Conservation (phyloP, 2,329 filamentous ascomycete species). For the Westerdykella ornata region DNA sequence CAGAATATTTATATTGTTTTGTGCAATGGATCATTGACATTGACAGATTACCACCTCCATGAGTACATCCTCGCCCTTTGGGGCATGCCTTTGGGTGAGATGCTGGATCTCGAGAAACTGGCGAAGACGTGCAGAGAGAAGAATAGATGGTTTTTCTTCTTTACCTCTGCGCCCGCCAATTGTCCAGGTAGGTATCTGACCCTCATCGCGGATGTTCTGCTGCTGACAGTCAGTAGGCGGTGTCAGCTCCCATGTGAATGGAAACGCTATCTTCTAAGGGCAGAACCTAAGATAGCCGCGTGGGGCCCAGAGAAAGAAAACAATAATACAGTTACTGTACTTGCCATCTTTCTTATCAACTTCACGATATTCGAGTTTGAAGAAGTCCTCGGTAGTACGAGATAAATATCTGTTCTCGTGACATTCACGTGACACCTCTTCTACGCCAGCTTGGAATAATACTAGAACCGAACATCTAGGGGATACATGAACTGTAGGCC, state of each 20-base stretch:
- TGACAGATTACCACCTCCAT: conserved; percentile 28
- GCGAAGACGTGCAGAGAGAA: conserved; percentile 50
- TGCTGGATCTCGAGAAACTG: conserved; percentile 46
- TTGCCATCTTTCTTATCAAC: no score
- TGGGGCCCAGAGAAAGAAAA: no score
- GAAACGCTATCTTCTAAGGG: conserved; percentile 34
- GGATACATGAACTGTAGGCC: no score
- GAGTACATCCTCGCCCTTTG: conserved; percentile 36
- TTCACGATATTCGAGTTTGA: no score
- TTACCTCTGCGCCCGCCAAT: conserved; percentile 55
- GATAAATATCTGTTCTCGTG: no score
- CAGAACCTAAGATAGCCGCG: no score
- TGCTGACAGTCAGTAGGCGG: conserved; percentile 24
- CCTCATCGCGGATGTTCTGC: background rate
- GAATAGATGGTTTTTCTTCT: conserved; percentile 55
- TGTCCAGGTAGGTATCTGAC: conserved; percentile 41
- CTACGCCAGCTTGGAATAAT: no score
- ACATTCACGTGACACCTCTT: no score
- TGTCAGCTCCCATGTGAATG: conserved; percentile 41
- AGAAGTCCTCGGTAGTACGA: no score
- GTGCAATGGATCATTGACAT: conserved; percentile 3
- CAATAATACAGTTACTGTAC: no score
- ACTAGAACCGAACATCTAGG: no score
- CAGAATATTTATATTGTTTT: no score
- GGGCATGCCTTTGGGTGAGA: conserved; percentile 39